Evolutionary conservation across 192 early-diverging fungal genomes (phyloP).

Genomic region (Gamsiella multidivaricata): DNA sequence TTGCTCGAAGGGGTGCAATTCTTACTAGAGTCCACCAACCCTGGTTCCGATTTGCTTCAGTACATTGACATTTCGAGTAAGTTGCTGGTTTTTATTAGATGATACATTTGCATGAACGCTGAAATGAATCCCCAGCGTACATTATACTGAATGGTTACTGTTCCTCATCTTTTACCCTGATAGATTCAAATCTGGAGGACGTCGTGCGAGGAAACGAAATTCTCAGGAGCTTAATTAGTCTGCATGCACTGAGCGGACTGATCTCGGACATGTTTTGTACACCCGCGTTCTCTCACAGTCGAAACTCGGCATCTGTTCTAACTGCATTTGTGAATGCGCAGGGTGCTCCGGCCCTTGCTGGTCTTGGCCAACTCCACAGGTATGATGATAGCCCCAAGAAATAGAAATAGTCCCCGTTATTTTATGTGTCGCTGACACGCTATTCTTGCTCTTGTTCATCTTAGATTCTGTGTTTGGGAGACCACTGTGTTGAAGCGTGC

Average conservation of each 20-base stretch:
- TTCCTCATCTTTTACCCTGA: background rate
- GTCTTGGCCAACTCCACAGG: slow-evolving; percentile 73
- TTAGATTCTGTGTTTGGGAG: slow-evolving; percentile 73
- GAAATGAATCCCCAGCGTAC: too few relatives aligned
- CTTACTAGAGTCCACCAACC: slow-evolving; percentile 57
- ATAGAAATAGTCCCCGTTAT: too few relatives aligned
- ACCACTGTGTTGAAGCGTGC: slow-evolving; percentile 64
- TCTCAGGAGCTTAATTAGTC: slow-evolving; percentile 66
- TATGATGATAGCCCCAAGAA: slow-evolving; percentile 12
- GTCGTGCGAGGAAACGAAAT: slow-evolving; percentile 59
- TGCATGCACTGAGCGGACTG: slow-evolving; percentile 72
- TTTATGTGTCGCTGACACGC: too few relatives aligned
- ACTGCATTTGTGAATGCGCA: slow-evolving; percentile 68
- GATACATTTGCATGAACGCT: too few relatives aligned
- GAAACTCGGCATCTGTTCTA: slow-evolving; percentile 68
- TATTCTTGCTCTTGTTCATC: background rate
- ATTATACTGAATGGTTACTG: too few relatives aligned
- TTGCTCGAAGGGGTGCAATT: slow-evolving; percentile 57
- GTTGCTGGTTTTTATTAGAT: slow-evolving; percentile 6
- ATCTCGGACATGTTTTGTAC: slow-evolving; percentile 78
- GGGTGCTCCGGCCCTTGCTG: slow-evolving; percentile 60
- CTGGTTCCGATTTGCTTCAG: slow-evolving; percentile 56
- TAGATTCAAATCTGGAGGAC: slow-evolving; percentile 55
- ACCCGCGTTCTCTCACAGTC: slow-evolving; percentile 71
- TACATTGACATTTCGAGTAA: slow-evolving; percentile 74